Base-by-base conservation (phyloP, 2,329 filamentous ascomycete species). In the Aspergillus sp. region DNA sequence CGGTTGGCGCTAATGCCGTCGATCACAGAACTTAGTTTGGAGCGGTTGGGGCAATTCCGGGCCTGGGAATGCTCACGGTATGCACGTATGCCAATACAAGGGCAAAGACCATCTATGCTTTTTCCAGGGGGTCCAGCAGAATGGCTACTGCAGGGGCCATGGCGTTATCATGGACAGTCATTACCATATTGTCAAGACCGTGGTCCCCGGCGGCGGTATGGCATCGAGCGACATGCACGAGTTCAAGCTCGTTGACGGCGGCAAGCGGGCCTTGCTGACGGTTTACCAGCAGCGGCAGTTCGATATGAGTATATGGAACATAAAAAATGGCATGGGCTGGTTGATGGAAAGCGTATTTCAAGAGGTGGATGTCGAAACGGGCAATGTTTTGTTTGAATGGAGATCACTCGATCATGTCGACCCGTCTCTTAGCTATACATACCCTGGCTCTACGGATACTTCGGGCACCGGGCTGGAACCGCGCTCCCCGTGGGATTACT, bases 291-390 rank as follows among this genome's bases (percentile, higher is more conserved):
- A 75, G 58, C 71, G 70, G 24, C 72, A 76, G 52, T 77, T 80
- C 62, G 80, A 83, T 57, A 73, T 83, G 70, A 80, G 75, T 5
- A 68, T 68, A 5, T 75, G 72, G 69, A 76, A 76, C 50, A 64
- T 76, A 50, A 68, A 72, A 48, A 68, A 72, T 7, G 79, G 79
- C 4, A 71, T 81, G 58, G 80, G 79, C 1, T 83, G 79, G 78
- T 66, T 83, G 36, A 78, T 82, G 61, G 77, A 82, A 65, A 79
- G 79, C 53, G 72, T 81, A 2, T 82, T 83, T 58, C 80, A 83
- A 64, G 80, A 83, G 65, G 71, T 83, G 7, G 78, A 83, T 17
- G 74, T 82, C 38, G 78, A 81, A 51, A 81, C 78, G 7, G 76
- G 74, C 26, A 67, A 71, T 54, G 72, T 81, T 26, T 41, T 81